Evolutionary conservation across 2,329 filamentous ascomycete species (phyloP).

Genomic region (Meredithiella fracta): DNA sequence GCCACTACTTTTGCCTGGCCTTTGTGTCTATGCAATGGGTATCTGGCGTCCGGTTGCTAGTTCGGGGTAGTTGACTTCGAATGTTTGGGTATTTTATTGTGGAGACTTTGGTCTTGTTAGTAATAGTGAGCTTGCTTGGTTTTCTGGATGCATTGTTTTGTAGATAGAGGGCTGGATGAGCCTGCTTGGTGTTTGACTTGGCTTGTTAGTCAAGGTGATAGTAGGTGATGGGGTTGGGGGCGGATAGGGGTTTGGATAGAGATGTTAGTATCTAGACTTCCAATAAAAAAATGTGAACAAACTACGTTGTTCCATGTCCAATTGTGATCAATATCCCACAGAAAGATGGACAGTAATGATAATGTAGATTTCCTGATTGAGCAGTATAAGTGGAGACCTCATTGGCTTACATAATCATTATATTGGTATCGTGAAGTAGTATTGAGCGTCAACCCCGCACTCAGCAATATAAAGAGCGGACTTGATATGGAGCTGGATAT

Average conservation of each 20-base stretch:
- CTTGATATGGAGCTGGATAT: too few relatives aligned
- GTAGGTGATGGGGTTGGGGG: neutral
- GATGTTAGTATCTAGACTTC: neutral
- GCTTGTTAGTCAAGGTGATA: slow-evolving; percentile 6
- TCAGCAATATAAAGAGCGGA: too few relatives aligned
- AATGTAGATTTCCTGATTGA: neutral
- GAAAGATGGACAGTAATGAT: too few relatives aligned
- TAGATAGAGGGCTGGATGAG: too few relatives aligned
- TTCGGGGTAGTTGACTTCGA: too few relatives aligned
- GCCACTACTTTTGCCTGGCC: too few relatives aligned
- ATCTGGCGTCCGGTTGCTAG: too few relatives aligned
- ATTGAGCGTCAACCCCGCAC: neutral
- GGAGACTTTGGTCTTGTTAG: neutral
- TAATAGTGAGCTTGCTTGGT: neutral
- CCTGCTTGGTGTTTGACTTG: neutral
- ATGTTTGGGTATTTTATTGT: too few relatives aligned
- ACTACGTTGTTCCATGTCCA: neutral
- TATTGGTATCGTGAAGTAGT: neutral
- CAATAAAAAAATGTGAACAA: neutral
- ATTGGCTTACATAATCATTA: neutral
- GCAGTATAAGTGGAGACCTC: neutral
- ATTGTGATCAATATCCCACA: too few relatives aligned
- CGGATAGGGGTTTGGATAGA: neutral
- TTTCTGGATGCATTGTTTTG: neutral
- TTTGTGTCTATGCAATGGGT: too few relatives aligned